Evolutionary conservation across 2,329 filamentous ascomycete species (phyloP).

Genomic region (Macroventuria anomochaeta): DNA sequence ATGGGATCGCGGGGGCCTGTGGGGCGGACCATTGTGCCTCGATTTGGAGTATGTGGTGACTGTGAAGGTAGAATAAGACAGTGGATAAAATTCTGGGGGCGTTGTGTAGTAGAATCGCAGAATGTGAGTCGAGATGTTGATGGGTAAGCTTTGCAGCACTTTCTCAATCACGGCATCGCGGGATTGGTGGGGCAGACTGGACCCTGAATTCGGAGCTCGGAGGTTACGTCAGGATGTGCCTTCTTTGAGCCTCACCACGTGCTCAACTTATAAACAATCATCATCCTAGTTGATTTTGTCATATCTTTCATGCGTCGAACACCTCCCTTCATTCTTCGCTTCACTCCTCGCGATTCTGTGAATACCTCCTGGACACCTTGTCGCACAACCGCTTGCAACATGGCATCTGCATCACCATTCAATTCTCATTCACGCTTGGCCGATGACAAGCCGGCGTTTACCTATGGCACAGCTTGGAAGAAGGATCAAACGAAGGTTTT

Average conservation of each 20-base stretch:
- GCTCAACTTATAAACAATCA: neutral
- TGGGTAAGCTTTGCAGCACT: slow-evolving; percentile 9
- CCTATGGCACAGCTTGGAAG: slow-evolving; percentile 92
- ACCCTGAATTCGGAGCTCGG: slow-evolving; percentile 16
- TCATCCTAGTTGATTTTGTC: no score
- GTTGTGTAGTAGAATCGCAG: neutral
- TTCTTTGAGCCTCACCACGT: slow-evolving; percentile 8
- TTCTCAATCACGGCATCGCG: slow-evolving; percentile 17
- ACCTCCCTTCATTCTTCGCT: no score
- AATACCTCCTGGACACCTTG: no score
- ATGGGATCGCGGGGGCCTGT: slow-evolving; percentile 54
- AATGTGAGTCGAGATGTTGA: slow-evolving; percentile 1
- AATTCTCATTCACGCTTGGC: slow-evolving; percentile 22
- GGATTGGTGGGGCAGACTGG: slow-evolving; percentile 19
- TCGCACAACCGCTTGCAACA: slow-evolving; percentile 24
- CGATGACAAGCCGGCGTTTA: slow-evolving; percentile 46
- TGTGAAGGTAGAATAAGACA: neutral
- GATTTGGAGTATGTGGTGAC: no score
- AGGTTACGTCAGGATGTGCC: slow-evolving; percentile 15
- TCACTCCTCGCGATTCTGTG: neutral
- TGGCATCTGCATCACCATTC: slow-evolving; percentile 26
- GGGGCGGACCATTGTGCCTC: slow-evolving; percentile 33
- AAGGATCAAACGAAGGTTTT: slow-evolving; percentile 70
- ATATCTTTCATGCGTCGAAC: neutral
- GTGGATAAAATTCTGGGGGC: neutral